These are phyloP conservation scores for Posidonia oceanica DNA, from an alignment of 116 monocot genomes.

Conservation along the genomic window DNA sequence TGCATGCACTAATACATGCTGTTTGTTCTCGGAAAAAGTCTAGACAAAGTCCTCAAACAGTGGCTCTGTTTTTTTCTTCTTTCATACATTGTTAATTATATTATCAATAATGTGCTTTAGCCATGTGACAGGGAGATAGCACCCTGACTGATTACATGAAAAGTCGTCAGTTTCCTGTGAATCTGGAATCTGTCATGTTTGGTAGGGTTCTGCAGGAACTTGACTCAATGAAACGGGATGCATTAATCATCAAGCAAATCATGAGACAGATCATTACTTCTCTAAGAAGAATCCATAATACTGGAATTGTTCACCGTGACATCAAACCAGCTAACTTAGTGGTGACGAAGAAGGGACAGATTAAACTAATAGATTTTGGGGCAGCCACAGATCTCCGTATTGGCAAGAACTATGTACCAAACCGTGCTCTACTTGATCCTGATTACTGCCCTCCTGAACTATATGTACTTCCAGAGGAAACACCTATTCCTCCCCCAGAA, in stretches of 20 bases:
- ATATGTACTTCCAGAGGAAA: conserved; percentile 88
- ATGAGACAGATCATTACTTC: conserved; percentile 87
- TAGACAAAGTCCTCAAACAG: too few species aligned
- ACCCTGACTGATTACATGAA: conserved; percentile 58
- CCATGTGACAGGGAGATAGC: conserved; percentile 48
- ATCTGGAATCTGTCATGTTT: conserved; percentile 72
- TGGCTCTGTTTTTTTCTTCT: neutral
- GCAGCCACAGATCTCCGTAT: conserved; percentile 91
- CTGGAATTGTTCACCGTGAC: conserved; percentile 89
- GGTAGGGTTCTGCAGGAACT: conserved; percentile 57
- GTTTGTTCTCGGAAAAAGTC: too few species aligned
- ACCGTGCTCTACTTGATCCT: conserved; percentile 72
- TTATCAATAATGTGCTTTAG: neutral
- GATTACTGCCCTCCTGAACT: conserved; percentile 78
- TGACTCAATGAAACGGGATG: conserved; percentile 48
- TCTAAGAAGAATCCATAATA: conserved; percentile 62
- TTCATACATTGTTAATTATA: neutral
- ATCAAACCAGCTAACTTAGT: conserved; percentile 83
- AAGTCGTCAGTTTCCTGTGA: conserved; percentile 54
- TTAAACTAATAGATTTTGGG: conserved; percentile 92
- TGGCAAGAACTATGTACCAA: conserved; percentile 80
- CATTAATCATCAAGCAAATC: conserved; percentile 78
- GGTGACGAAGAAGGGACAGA: conserved; percentile 67
- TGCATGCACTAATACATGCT: too few species aligned
- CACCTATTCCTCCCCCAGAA: conserved; percentile 77